Conservation (phyloP, 78 protist species). For the Dictyostelium purpureum region DNA sequence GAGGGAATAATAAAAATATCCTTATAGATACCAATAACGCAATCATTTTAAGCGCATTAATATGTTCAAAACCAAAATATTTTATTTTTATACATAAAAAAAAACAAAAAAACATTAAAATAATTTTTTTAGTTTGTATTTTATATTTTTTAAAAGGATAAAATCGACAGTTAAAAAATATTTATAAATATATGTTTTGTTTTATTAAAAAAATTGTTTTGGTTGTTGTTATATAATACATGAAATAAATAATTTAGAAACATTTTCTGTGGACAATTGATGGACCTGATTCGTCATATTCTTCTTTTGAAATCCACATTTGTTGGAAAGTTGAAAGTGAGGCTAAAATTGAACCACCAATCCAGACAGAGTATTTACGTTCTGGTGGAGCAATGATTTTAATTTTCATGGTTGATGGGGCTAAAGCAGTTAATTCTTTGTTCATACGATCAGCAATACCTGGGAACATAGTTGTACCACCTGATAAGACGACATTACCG, state of each 20-base stretch:
- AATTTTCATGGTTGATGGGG: slow-evolving; percentile 64
- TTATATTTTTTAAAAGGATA: no score
- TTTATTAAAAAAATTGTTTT: no score
- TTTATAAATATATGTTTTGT: no score
- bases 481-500: slow-evolving; percentile 86
- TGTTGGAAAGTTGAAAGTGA: slow-evolving; percentile 78
- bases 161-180: no score
- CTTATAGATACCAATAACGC: no score
- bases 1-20: slow-evolving; percentile 46
- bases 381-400: slow-evolving; percentile 86
- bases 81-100: no score
- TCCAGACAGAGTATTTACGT: slow-evolving; percentile 85
- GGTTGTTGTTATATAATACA: no score
- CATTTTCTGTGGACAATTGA: neutral
- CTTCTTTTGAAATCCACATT: slow-evolving; percentile 84
- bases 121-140: no score
- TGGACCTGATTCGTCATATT: slow-evolving; percentile 85
- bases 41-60: no score
- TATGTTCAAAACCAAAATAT: no score
- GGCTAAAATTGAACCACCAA: slow-evolving; percentile 91
- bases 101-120: no score
- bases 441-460: slow-evolving; percentile 72
- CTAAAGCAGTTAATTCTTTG: slow-evolving; percentile 63
- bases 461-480: slow-evolving; percentile 42
- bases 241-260: neutral